Base-by-base conservation (phyloP, 805 yeast genomes). In the Dipodascopsis uninucleata region DNA sequence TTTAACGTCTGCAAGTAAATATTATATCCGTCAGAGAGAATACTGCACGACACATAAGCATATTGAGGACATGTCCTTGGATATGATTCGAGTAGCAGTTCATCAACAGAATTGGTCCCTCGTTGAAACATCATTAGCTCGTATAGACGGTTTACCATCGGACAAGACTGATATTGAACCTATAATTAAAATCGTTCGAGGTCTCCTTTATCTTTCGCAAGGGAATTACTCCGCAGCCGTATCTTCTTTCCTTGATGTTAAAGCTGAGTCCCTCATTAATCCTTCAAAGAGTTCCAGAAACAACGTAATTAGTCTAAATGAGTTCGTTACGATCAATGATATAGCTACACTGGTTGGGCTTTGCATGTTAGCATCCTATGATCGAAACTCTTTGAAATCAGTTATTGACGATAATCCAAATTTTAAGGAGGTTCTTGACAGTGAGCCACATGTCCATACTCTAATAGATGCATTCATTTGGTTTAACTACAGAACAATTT, bases 31-130 rank as follows among this genome's bases (percentile, higher is more conserved):
- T 5, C 53, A 48, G 23, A 25, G 49, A 26, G 55, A 50, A 9
- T 50, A 43, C 28, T 50, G 55, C 32, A 49, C 55, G 8, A 49
- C 55, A 8, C 55, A 48, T 20, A 36, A 43, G 21, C 55, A 50
- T 24, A 36, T 48, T 21, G 36, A 48, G 26, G 53, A 48, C 31
- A 35, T 50, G 43, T 37, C 49, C 23, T 37, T 50, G 17, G 49
- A 50, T n/a, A 20, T 50, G 31, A 43, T 48, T 16, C 43, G 49
- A 3, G 46, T 50, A 22, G 49, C 46, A 9, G 36, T 50, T 7
- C 28, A 35, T 21, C 55, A 38, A 29, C 42, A 26, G 21, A 49
- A 43, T 20, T 50, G 53, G 53, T 36, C 46, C 4, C 55, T 43
- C 18, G 41, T 43, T 28, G 49, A 50, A 31, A 22, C 43, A 3